Conservation (phyloP, 1,139 yeast genomes). For the Pichia sp. region DNA sequence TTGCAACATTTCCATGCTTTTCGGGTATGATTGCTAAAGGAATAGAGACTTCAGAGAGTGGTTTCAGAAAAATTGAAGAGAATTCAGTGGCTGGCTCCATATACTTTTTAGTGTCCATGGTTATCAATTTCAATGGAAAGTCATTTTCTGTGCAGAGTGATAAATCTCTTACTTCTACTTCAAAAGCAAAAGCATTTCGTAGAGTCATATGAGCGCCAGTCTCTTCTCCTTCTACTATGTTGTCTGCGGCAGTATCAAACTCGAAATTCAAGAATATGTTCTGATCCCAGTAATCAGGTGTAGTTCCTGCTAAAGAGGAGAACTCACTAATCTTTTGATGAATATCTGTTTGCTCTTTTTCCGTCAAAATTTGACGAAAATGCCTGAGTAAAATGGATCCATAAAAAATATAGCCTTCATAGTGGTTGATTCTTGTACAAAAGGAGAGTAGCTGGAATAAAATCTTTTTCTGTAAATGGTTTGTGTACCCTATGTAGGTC, state of each 20-base stretch:
- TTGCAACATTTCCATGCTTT: conserved; percentile 37
- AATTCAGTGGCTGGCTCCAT: neutral
- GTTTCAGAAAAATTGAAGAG: conserved; percentile 21
- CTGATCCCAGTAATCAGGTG: conserved; percentile 26
- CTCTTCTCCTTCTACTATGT: conserved; percentile 51
- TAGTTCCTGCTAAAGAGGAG: conserved; percentile 24
- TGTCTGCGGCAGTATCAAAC: conserved; percentile 31
- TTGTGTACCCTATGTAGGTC: neutral
- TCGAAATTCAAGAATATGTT: conserved; percentile 21
- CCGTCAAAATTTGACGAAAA: conserved; percentile 31
- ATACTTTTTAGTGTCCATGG: conserved; percentile 6
- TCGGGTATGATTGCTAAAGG: conserved; percentile 43
- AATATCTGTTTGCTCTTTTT: conserved; percentile 42
- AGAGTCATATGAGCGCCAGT: conserved; percentile 51
- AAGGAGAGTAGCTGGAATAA: conserved; percentile 23
- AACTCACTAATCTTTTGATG: conserved; percentile 18
- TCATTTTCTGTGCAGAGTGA: conserved; percentile 37
- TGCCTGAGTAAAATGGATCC: conserved; percentile 25
- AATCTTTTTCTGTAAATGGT: conserved; percentile 23
- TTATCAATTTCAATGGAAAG: conserved; percentile 16
- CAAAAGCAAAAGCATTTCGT: conserved; percentile 81
- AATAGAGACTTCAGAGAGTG: conserved; percentile 38
- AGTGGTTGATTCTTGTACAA: conserved; percentile 19
- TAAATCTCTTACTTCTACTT: conserved; percentile 56
- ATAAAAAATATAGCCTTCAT: conserved; percentile 22